phyloP scores from a whole-genome alignment of 208 protist genomes.

The Perkinsela sp. region DNA sequence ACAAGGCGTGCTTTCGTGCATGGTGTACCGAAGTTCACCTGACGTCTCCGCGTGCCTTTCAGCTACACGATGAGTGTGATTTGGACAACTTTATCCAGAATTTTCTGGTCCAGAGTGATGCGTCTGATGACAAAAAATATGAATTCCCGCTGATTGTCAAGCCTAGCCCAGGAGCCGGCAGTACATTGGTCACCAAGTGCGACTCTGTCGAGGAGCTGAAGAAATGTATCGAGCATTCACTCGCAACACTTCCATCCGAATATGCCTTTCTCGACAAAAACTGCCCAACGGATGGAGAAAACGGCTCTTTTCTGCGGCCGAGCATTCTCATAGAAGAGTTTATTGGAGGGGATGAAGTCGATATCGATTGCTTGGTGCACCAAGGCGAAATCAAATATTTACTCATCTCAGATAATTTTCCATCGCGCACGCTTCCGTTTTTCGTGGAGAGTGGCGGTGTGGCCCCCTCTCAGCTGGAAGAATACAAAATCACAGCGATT shows the following conservation, averaged over 20 bases:
- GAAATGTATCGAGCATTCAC: slow-evolving; percentile 4
- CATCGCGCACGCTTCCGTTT: slow-evolving; percentile 12
- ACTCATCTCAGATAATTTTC: slow-evolving; percentile 38
- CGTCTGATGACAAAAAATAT: background rate
- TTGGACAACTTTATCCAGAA: background rate
- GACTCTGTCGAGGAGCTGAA: slow-evolving; percentile 11
- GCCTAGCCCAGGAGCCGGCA: slow-evolving; percentile 34
- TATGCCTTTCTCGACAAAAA: background rate
- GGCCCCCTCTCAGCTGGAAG: slow-evolving; percentile 10
- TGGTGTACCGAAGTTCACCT: slow-evolving; percentile 10
- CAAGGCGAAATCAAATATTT: slow-evolving; percentile 18
- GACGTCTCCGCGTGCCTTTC: background rate
- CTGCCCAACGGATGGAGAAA: too few relatives aligned
- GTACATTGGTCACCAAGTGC: slow-evolving; percentile 15
- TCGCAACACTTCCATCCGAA: background rate
- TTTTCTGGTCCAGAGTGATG: background rate
- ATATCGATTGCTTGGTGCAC: slow-evolving; percentile 37
- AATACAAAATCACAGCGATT: slow-evolving; percentile 9
- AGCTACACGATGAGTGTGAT: background rate
- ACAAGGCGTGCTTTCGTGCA: slow-evolving; percentile 21
- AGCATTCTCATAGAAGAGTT: slow-evolving; percentile 30
- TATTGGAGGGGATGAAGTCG: slow-evolving; percentile 35
- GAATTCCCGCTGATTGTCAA: slow-evolving; percentile 35
- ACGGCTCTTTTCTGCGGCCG: slow-evolving; percentile 2
- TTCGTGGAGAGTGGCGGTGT: slow-evolving; percentile 31